Evolutionary conservation across 2,329 filamentous ascomycete genomes (phyloP).

Genomic region (Penicillium verrucosum): DNA sequence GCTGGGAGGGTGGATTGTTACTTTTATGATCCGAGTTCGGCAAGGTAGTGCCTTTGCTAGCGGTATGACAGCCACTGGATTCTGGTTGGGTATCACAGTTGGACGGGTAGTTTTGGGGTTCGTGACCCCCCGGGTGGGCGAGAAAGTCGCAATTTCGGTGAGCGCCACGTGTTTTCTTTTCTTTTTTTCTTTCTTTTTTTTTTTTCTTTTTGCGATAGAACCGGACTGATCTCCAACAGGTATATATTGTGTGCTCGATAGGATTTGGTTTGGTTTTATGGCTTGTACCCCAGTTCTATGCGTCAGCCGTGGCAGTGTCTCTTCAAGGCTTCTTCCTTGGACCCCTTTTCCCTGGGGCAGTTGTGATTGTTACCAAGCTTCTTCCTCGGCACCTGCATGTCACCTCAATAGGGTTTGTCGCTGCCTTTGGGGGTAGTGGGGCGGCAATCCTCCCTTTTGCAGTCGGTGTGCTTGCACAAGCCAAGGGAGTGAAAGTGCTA

Average conservation of each 20-base stretch:
- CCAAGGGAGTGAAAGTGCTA: constrained; percentile 57
- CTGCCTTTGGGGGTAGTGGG: constrained; percentile 71
- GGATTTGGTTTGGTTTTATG: constrained; percentile 71
- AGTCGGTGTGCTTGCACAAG: constrained; percentile 50
- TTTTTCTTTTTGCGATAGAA: neutral
- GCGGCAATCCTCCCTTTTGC: constrained; percentile 50
- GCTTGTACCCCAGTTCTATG: constrained; percentile 73
- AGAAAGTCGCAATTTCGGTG: constrained; percentile 60
- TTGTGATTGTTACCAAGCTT: constrained; percentile 71
- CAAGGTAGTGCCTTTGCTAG: constrained; percentile 66
- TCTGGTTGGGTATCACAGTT: constrained; percentile 78
- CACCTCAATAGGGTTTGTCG: constrained; percentile 74
- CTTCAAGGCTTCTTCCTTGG: constrained; percentile 77
- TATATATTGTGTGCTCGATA: constrained; percentile 64
- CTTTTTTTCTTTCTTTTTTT: neutral
- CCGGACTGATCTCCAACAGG: constrained; percentile 13
- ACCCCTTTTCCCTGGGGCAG: constrained; percentile 71
- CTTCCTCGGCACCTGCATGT: constrained; percentile 72
- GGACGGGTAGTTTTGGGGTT: constrained; percentile 73
- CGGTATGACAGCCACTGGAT: constrained; percentile 73
- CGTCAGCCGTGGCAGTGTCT: constrained; percentile 67
- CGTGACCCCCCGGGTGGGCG: constrained; percentile 64
- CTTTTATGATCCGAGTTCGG: constrained; percentile 80
- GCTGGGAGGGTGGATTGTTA: constrained; percentile 76
- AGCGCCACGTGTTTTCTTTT: neutral